Evolutionary conservation across 176 grass and related monocot species (phyloP).

Genomic region (Eleusine coracana): DNA sequence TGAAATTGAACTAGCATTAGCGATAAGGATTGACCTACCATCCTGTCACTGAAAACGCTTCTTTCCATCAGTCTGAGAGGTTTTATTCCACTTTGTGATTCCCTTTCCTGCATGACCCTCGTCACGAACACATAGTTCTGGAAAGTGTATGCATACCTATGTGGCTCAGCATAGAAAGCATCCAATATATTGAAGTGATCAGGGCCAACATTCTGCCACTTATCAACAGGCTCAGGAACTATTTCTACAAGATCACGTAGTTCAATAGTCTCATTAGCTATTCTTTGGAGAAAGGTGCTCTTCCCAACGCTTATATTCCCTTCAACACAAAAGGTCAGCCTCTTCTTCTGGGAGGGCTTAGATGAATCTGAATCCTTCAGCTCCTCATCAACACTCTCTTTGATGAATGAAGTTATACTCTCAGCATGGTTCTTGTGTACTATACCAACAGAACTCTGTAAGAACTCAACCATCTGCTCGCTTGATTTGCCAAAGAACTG

Average conservation of each 20-base stretch:
- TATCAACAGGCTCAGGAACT: slow-evolving; percentile 87
- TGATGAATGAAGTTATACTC: slow-evolving; percentile 92
- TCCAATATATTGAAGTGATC: slow-evolving; percentile 98
- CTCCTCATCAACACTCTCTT: slow-evolving; percentile 86
- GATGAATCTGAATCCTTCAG: slow-evolving; percentile 54
- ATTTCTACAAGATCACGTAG: slow-evolving; percentile 93
- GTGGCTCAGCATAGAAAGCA: slow-evolving; percentile 86
- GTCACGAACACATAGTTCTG: slow-evolving; percentile 99
- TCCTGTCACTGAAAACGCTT: slow-evolving; percentile 95
- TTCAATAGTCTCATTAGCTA: slow-evolving; percentile 97
- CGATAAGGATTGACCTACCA: slow-evolving; percentile 63
- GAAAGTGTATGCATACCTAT: slow-evolving; percentile 95
- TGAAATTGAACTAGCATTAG: slow-evolving; percentile 21
- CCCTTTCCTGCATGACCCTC: slow-evolving; percentile 98
- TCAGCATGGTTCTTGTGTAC: slow-evolving; percentile 96
- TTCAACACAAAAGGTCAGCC: slow-evolving; percentile 97
- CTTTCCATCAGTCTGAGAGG: slow-evolving; percentile 98
- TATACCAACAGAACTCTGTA: slow-evolving; percentile 85
- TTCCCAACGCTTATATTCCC: slow-evolving; percentile 99
- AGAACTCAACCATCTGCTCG: slow-evolving; percentile 91
- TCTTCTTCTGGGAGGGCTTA: slow-evolving; percentile 59
- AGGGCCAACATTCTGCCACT: slow-evolving; percentile 95
- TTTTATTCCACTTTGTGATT: slow-evolving; percentile 82
- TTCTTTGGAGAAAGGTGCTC: slow-evolving; percentile 89
- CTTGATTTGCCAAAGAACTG: slow-evolving; percentile 87